Evolutionary conservation across 2,329 filamentous ascomycete genomes (phyloP).

Genomic region (Monosporascus sp.): DNA sequence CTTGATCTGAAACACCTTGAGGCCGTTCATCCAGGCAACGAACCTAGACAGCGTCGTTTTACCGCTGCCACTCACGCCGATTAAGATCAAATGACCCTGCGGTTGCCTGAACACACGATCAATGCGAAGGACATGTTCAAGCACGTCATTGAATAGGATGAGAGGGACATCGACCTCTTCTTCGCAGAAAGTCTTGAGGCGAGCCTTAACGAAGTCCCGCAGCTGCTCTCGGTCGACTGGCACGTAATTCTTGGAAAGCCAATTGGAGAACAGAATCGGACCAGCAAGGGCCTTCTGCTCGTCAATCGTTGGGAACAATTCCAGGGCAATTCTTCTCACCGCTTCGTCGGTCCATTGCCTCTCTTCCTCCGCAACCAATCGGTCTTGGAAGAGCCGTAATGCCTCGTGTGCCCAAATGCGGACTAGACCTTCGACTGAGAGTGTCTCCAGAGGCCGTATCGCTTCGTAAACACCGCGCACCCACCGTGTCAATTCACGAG

Average conservation of each 20-base stretch:
- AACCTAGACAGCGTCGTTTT: constrained; percentile 98
- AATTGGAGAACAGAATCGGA: constrained; percentile 97
- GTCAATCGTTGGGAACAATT: constrained; percentile 94
- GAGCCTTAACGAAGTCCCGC: constrained; percentile 94
- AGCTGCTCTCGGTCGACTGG: constrained; percentile 93
- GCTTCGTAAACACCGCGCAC: constrained; percentile 96
- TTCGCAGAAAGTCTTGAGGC: constrained; percentile 96
- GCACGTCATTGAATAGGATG: constrained; percentile 97
- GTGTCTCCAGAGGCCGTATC: constrained; percentile 81
- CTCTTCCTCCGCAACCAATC: constrained; percentile 90
- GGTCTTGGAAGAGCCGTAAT: constrained; percentile 91
- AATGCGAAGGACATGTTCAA: constrained; percentile 96
- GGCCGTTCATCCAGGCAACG: constrained; percentile 99
- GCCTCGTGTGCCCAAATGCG: constrained; percentile 99
- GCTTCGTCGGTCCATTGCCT: constrained; percentile 91
- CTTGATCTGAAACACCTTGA: constrained; percentile 99
- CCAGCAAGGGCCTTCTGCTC: constrained; percentile 83
- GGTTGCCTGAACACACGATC: constrained; percentile 98
- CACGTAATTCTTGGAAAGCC: constrained; percentile 97
- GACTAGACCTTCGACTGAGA: constrained; percentile 86
- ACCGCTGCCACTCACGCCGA: constrained; percentile 96
- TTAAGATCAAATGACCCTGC: constrained; percentile 95
- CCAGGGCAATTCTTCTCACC: constrained; percentile 78
- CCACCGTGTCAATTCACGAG: constrained; percentile 96
- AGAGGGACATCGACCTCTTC: constrained; percentile 98